Conservation (phyloP, 768 basidiomycete species). For the Mycena capillaripes region DNA sequence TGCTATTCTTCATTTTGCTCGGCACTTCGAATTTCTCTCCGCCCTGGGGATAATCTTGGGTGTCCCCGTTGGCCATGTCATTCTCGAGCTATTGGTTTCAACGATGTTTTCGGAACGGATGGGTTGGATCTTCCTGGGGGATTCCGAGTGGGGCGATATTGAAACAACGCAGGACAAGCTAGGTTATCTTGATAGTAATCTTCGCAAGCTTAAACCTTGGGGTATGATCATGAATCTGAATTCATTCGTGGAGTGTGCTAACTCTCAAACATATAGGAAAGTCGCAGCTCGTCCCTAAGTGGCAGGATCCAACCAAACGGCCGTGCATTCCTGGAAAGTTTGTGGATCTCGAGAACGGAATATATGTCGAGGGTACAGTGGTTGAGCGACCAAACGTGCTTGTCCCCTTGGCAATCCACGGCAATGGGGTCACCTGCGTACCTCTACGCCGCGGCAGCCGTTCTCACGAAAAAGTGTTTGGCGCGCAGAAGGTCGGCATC, state of each 20-base stretch:
- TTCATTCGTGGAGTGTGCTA: neutral
- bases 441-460: neutral
- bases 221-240: neutral
- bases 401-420: conserved; percentile 7
- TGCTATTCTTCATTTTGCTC: neutral
- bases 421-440: conserved; percentile 15
- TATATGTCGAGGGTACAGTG: conserved; percentile 6
- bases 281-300: neutral
- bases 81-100: neutral
- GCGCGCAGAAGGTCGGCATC: conserved; percentile 20
- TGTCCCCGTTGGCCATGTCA: neutral
- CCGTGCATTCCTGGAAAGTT: neutral
- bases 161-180: neutral
- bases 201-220: neutral
- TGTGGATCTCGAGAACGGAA: neutral
- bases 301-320: conserved; percentile 1
- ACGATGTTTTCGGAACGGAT: neutral
- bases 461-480: conserved; percentile 1
- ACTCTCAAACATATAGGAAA: neutral
- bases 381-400: neutral
- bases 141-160: neutral
- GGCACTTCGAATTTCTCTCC: neutral
- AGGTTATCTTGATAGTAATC: neutral
- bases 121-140: conserved; percentile 1
- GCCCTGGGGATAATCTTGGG: neutral